Percentiles rank a stretch among this genome's conserved stretches.
phyloP scores from a whole-genome alignment of 495 filamentous ascomycete genomes.

The Aspergillus conjunctus region DNA sequence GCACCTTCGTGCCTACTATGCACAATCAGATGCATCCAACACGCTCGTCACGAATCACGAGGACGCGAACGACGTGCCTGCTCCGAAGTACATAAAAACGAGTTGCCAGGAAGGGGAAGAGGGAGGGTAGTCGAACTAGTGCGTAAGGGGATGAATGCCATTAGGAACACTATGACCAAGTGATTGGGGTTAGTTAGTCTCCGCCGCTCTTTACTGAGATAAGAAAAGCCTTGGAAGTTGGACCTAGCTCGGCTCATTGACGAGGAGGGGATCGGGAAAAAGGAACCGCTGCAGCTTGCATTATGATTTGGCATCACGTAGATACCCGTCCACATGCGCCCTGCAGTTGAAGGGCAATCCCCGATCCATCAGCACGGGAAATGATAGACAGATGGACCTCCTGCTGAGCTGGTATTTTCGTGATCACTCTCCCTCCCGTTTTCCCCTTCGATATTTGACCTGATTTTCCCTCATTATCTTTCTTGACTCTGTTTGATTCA shows the following conservation, averaged over 20 bases:
- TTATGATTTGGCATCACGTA: conserved; percentile 6
- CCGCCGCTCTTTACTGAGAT: conserved; percentile 17
- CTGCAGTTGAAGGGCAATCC: background rate
- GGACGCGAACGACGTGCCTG: conserved; percentile 1
- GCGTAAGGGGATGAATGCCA: conserved; percentile 7
- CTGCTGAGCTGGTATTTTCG: background rate
- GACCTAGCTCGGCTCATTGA: background rate
- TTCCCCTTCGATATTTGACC: background rate
- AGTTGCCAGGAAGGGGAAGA: too few species aligned
- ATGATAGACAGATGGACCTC: too few species aligned
- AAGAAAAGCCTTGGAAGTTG: conserved; percentile 7
- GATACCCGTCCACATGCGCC: conserved; percentile 9
- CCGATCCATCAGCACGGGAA: background rate
- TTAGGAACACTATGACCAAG: conserved; percentile 7
- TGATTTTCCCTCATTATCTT: background rate
- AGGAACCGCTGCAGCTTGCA: background rate
- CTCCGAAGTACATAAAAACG: background rate
- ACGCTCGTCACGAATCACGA: conserved; percentile 3
- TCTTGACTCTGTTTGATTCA: background rate
- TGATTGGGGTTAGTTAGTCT: conserved; percentile 12
- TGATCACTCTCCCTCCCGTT: background rate
- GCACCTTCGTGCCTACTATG: background rate
- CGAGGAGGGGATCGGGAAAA: background rate
- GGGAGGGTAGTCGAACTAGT: background rate
- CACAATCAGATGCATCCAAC: conserved; percentile 14